Evolutionary conservation across 371 early-diverging fungal species (phyloP).

Genomic region (Amoeboaphelidium protococcarum): DNA sequence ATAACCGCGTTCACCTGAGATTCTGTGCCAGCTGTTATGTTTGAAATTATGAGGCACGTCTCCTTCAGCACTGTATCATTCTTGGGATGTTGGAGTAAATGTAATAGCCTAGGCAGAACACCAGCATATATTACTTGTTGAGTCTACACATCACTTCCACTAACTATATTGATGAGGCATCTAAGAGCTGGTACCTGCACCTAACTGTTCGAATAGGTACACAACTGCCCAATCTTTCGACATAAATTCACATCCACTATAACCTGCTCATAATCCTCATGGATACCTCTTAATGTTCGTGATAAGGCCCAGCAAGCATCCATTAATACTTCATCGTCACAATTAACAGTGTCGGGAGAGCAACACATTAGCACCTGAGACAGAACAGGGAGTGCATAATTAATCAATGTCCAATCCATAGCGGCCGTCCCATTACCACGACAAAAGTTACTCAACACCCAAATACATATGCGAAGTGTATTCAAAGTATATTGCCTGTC

Average conservation of each 20-base stretch:
- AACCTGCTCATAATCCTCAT: conserved; percentile 6
- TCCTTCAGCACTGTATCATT: conserved; percentile 87
- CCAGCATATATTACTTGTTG: conserved; percentile 70
- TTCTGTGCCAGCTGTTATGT: conserved; percentile 98
- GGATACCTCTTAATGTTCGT: conserved; percentile 11
- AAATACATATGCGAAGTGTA: conserved; percentile 94
- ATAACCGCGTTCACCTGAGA: conserved; percentile 81
- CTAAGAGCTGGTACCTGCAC: conserved; percentile 96
- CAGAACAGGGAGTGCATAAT: neutral
- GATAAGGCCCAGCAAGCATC: conserved; percentile 99
- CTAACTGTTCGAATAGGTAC: conserved; percentile 4
- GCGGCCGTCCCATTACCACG: conserved; percentile 59
- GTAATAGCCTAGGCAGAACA: conserved; percentile 48
- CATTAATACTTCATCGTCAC: conserved; percentile 84
- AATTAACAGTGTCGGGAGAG: neutral
- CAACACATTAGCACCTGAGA: neutral
- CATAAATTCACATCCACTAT: neutral
- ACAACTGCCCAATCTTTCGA: neutral
- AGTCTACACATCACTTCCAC: conserved; percentile 93
- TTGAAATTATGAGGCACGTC: conserved; percentile 98
- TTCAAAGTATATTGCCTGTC: conserved; percentile 44
- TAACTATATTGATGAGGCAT: conserved; percentile 96
- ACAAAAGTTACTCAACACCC: conserved; percentile 97
- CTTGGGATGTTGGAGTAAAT: conserved; percentile 53
- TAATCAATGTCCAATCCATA: neutral